Conservation (phyloP, 805 yeast species). For the Candida khao-thaluensis region DNA sequence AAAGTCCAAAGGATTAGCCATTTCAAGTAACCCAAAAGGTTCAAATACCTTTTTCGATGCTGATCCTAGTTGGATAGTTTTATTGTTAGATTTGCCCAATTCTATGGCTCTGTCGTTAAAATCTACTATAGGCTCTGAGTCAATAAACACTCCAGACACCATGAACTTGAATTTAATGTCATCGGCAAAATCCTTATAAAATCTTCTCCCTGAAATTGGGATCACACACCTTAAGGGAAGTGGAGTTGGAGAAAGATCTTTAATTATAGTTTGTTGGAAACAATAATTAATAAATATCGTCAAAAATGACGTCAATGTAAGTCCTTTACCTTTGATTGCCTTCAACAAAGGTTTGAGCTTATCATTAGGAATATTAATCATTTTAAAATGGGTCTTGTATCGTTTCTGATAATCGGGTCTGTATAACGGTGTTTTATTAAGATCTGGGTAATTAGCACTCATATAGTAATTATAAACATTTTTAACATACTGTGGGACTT, state of each 20-base stretch:
- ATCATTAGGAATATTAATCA: slow-evolving; percentile 4
- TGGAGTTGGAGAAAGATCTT: neutral
- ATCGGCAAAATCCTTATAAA: neutral
- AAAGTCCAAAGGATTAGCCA: slow-evolving; percentile 1
- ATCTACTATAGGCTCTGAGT: neutral
- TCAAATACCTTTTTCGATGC: slow-evolving; percentile 1
- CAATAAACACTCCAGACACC: neutral
- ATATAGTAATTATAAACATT: slow-evolving; percentile 3
- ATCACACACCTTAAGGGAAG: neutral
- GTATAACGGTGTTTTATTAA: slow-evolving; percentile 8
- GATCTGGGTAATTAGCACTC: slow-evolving; percentile 8
- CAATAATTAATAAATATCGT: slow-evolving; percentile 10
- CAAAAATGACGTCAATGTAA: slow-evolving; percentile 13
- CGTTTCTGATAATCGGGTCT: neutral
- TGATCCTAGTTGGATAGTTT: neutral
- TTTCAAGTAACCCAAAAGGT: slow-evolving; percentile 3
- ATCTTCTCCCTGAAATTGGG: slow-evolving; percentile 13
- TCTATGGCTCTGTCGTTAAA: slow-evolving; percentile 1
- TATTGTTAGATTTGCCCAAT: slow-evolving; percentile 2
- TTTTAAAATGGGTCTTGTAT: neutral
- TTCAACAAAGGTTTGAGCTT: neutral
- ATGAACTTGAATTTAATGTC: slow-evolving; percentile 1
- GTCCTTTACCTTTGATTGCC: slow-evolving; percentile 2
- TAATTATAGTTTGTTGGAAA: slow-evolving; percentile 10
- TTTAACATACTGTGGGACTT: neutral